Conservation (phyloP, 768 basidiomycete species). For the Agaricus sinodeliciosus region DNA sequence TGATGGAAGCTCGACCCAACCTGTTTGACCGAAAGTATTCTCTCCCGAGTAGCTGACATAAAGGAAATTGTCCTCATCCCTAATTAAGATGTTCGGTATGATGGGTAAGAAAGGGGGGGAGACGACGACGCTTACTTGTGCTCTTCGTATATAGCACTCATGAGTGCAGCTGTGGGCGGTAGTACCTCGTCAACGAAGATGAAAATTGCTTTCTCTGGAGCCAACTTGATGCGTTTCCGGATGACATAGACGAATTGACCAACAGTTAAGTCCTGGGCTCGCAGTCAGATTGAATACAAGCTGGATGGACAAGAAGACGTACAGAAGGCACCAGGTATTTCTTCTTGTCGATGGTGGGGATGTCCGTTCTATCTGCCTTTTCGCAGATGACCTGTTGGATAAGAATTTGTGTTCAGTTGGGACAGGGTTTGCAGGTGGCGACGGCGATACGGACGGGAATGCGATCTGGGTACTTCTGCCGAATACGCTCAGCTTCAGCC, state of each 20-base stretch:
- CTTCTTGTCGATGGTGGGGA: constrained; percentile 99
- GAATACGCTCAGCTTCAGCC: constrained; percentile 96
- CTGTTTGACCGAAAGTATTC: constrained; percentile 81
- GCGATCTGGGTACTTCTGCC: constrained; percentile 98
- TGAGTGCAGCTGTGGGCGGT: constrained; percentile 94
- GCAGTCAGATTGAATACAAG: background rate
- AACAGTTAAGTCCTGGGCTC: constrained; percentile 81
- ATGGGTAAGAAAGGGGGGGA: background rate
- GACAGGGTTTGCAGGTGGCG: background rate
- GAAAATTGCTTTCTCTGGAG: constrained; percentile 99
- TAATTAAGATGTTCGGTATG: constrained; percentile 22
- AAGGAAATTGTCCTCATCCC: constrained; percentile 98
- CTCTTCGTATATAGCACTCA: constrained; percentile 99
- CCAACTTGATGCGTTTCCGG: constrained; percentile 99
- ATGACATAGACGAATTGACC: constrained; percentile 99
- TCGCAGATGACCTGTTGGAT: constrained; percentile 90
- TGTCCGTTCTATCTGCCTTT: constrained; percentile 97
- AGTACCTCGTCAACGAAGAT: constrained; percentile 99
- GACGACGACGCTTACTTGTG: constrained; percentile 72
- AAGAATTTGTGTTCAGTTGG: background rate
- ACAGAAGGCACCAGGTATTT: constrained; percentile 99
- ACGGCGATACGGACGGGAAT: constrained; percentile 71
- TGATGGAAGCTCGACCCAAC: constrained; percentile 39
- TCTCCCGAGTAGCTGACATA: constrained; percentile 98
- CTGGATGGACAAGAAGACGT: constrained; percentile 20